phyloP scores from a whole-genome alignment of 768 basidiomycete species.

The Hirschioporus abietinus region DNA sequence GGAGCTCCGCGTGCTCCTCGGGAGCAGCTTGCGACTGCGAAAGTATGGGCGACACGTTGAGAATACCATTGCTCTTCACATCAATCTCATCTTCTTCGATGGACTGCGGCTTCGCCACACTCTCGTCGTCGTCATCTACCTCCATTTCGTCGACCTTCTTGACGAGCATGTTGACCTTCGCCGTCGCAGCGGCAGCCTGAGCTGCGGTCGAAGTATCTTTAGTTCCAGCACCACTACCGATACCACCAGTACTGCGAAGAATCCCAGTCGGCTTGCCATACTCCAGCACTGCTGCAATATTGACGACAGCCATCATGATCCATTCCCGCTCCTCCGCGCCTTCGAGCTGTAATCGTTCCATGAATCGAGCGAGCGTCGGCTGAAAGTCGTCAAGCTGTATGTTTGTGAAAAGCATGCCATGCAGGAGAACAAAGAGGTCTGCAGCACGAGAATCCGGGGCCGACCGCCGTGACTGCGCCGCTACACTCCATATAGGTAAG shows the following conservation, averaged over 20 bases:
- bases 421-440: slow-evolving; percentile 86
- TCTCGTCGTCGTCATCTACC: slow-evolving; percentile 48
- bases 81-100: slow-evolving; percentile 20
- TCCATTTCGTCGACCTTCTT: slow-evolving; percentile 52
- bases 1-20: slow-evolving; percentile 37
- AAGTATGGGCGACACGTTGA: slow-evolving; percentile 28
- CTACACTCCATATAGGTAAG: slow-evolving; percentile 78
- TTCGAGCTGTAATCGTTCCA: slow-evolving; percentile 82
- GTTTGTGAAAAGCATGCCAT: slow-evolving; percentile 96
- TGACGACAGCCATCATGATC: slow-evolving; percentile 94
- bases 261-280: slow-evolving; percentile 76
- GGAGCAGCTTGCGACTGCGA: slow-evolving; percentile 22
- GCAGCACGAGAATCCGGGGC: slow-evolving; percentile 67
- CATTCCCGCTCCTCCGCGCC: slow-evolving; percentile 81
- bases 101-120: slow-evolving; percentile 11
- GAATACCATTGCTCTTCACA: slow-evolving; percentile 22
- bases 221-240: slow-evolving; percentile 31
- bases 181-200: slow-evolving; percentile 26
- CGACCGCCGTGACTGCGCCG: slow-evolving; percentile 67
- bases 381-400: slow-evolving; percentile 92
- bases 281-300: slow-evolving; percentile 78
- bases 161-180: slow-evolving; percentile 32
- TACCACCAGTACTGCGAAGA: slow-evolving; percentile 56
- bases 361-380: slow-evolving; percentile 73
- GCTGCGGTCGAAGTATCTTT: slow-evolving; percentile 13